Conservation (phyloP, 116 monocot species). For the Phalaenopsis hybrid region DNA sequence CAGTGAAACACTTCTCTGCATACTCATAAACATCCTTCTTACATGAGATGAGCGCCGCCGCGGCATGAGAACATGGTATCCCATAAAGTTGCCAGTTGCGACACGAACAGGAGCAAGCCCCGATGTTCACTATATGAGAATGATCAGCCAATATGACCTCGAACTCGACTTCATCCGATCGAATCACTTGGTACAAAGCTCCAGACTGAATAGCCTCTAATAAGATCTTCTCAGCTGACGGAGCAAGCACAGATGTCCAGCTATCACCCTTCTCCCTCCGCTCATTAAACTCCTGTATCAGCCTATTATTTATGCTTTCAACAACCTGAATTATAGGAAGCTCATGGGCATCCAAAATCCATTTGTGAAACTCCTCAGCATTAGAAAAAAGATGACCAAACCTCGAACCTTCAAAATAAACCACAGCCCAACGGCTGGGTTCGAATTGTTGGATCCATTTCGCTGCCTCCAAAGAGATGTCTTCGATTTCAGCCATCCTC, state of each 20-base stretch:
- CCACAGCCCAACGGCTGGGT: conserved; percentile 81
- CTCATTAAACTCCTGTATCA: conserved; percentile 42
- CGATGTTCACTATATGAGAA: conserved; percentile 62
- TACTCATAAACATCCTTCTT: conserved; percentile 53
- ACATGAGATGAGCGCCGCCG: conserved; percentile 48
- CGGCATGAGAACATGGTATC: conserved; percentile 66
- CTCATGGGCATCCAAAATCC: conserved; percentile 55
- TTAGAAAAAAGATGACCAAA: conserved; percentile 85
- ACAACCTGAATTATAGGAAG: conserved; percentile 65
- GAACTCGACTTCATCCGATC: conserved; percentile 65
- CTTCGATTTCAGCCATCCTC: conserved; percentile 85
- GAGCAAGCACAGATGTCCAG: conserved; percentile 41
- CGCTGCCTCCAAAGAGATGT: conserved; percentile 68
- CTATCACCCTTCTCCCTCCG: conserved; percentile 20
- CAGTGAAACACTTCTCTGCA: conserved; percentile 37
- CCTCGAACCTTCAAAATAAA: conserved; percentile 78
- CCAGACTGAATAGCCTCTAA: conserved; percentile 24
- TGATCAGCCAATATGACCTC: conserved; percentile 54
- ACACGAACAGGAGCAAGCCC: conserved; percentile 48
- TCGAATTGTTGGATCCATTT: conserved; percentile 75
- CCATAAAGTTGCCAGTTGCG: conserved; percentile 70
- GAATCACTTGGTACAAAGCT: conserved; percentile 41
- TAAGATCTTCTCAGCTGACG: conserved; percentile 44
- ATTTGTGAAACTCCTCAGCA: conserved; percentile 15
- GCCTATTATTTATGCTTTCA: conserved; percentile 37